These are phyloP conservation scores for Paragyromitra xinjiangensis DNA, from an alignment of 495 filamentous ascomycete genomes.

Conservation along the genomic window DNA sequence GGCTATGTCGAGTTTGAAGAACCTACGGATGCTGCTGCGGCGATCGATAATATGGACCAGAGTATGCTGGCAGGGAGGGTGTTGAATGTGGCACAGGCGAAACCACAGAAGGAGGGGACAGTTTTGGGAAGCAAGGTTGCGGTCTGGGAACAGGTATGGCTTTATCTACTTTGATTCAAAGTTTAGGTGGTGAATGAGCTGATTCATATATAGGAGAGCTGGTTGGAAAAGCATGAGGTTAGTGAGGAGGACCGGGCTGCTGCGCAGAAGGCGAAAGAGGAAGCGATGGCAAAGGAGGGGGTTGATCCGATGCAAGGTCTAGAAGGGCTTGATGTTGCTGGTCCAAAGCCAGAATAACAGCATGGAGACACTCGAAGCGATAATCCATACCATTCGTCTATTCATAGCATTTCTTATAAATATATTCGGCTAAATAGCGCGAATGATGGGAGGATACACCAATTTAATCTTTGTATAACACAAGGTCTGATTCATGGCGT, in stretches of 20 bases:
- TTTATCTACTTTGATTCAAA: neutral
- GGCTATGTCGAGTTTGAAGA: conserved; percentile 96
- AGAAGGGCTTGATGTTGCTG: conserved; percentile 91
- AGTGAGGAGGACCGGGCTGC: conserved; percentile 82
- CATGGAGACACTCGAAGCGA: neutral
- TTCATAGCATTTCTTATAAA: neutral
- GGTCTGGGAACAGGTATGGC: conserved; percentile 92
- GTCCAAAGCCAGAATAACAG: conserved; percentile 79
- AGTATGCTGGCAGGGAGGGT: conserved; percentile 92
- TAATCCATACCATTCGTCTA: neutral
- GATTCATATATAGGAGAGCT: conserved; percentile 75
- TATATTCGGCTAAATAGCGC: neutral
- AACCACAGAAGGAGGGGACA: conserved; percentile 90
- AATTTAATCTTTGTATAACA: conserved; percentile 20
- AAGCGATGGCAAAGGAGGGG: conserved; percentile 63
- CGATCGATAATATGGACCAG: conserved; percentile 99
- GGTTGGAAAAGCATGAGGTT: conserved; percentile 88
- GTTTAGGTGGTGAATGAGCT: neutral
- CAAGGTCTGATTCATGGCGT: conserved; percentile 47
- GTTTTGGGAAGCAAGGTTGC: conserved; percentile 93
- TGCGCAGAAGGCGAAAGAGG: conserved; percentile 66
- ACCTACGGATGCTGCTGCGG: conserved; percentile 85
- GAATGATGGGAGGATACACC: neutral
- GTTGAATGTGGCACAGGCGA: conserved; percentile 89
- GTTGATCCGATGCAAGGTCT: conserved; percentile 96